These are phyloP conservation scores for Alternaria ethzedia DNA, from an alignment of 2,329 filamentous ascomycete species.

Conservation along the genomic window DNA sequence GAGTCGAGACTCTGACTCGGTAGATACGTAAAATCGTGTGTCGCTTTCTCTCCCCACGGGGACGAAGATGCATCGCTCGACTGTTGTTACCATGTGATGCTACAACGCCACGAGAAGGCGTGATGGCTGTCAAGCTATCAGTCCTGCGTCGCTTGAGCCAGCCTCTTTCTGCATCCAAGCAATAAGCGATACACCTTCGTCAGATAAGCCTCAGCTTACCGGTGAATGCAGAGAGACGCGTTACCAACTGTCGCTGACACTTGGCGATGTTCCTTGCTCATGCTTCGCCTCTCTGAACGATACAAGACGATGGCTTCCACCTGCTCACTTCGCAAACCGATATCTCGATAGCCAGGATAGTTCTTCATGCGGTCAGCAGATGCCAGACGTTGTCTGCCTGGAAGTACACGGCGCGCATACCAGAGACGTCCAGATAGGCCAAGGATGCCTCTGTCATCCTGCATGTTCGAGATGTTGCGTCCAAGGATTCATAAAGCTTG, in stretches of 20 bases:
- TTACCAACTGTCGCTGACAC: slow-evolving; percentile 19
- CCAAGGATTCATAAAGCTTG: background rate
- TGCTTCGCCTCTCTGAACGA: background rate
- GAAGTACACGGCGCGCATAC: background rate
- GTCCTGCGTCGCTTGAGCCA: slow-evolving; percentile 7
- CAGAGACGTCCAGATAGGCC: background rate
- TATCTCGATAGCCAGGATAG: background rate
- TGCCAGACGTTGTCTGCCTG: background rate
- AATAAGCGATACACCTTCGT: slow-evolving; percentile 9
- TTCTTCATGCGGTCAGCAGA: background rate
- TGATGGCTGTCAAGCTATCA: slow-evolving; percentile 10
- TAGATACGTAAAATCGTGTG: slow-evolving; percentile 11
- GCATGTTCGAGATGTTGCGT: background rate
- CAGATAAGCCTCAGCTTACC: slow-evolving; percentile 16
- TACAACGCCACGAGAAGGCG: slow-evolving; percentile 19
- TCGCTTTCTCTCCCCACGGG: slow-evolving; percentile 3
- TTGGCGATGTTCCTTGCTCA: slow-evolving; percentile 8
- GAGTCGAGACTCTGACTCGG: slow-evolving; percentile 10
- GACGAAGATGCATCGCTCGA: background rate
- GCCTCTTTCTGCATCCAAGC: slow-evolving; percentile 12
- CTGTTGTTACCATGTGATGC: slow-evolving; percentile 14
- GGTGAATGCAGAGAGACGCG: slow-evolving; percentile 5
- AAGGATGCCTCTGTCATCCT: background rate
- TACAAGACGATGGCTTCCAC: background rate
- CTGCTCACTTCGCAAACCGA: background rate